Evolutionary conservation across 2,329 filamentous ascomycete genomes (phyloP).

Genomic region (Monilinia fructicola): DNA sequence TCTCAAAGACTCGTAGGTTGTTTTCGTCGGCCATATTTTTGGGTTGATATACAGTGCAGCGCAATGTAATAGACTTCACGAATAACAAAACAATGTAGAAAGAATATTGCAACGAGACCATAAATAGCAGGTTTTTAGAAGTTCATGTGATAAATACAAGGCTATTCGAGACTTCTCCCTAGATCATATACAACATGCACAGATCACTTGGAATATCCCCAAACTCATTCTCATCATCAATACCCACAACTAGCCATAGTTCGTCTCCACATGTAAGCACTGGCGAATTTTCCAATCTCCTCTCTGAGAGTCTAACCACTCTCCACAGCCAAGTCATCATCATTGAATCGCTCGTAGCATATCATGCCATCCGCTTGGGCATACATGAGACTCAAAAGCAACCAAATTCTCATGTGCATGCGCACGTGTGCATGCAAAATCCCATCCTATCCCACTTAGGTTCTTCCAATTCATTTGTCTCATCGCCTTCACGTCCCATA

Average conservation of each 20-base stretch:
- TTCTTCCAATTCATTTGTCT: not conserved
- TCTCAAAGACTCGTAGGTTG: constrained; percentile 9
- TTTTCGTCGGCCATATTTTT: constrained; percentile 1
- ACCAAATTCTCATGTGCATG: not conserved
- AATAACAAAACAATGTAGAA: not conserved
- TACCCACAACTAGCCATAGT: not conserved
- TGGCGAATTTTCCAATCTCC: not conserved
- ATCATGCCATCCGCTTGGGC: too few relatives aligned
- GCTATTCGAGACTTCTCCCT: not conserved
- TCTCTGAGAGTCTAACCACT: not conserved
- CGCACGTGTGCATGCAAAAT: not conserved
- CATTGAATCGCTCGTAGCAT: not conserved
- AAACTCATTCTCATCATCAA: not conserved
- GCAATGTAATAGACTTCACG: not conserved
- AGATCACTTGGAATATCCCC: not conserved
- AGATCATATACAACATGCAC: not conserved
- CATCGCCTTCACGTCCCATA: not conserved
- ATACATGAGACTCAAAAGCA: not conserved
- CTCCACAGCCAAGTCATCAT: not conserved
- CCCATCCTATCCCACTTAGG: too few relatives aligned
- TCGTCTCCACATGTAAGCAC: not conserved
- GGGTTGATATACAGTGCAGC: too few relatives aligned
- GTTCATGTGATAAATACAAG: too few relatives aligned
- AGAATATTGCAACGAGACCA: not conserved
- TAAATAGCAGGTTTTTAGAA: too few relatives aligned